These are phyloP conservation scores for Fusarium verticillioides DNA, from an alignment of 2,329 filamentous ascomycete genomes.

Conservation along the genomic window DNA sequence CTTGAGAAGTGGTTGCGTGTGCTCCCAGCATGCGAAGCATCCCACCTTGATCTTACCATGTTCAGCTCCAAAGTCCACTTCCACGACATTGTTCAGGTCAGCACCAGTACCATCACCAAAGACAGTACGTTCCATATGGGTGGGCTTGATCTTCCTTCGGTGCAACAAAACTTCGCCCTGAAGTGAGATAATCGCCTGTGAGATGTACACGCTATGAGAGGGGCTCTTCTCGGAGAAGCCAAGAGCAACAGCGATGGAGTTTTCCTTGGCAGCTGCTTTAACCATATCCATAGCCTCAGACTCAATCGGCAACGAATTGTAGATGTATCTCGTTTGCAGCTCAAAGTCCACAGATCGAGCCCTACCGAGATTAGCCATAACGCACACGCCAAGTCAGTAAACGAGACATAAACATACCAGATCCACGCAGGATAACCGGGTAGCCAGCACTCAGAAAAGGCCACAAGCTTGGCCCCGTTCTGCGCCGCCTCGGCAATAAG, in stretches of 20 bases:
- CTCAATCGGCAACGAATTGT: slow-evolving; percentile 55
- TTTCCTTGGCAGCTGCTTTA: slow-evolving; percentile 46
- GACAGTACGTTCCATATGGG: slow-evolving; percentile 62
- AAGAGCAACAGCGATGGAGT: slow-evolving; percentile 55
- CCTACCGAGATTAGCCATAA: slow-evolving; percentile 12
- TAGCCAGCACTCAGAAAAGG: slow-evolving; percentile 65
- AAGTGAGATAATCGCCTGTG: slow-evolving; percentile 56
- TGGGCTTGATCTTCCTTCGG: slow-evolving; percentile 63
- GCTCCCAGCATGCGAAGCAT: slow-evolving; percentile 61
- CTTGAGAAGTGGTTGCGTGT: slow-evolving; percentile 61
- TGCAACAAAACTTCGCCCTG: slow-evolving; percentile 54
- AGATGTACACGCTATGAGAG: slow-evolving; percentile 55
- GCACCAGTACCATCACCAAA: slow-evolving; percentile 58
- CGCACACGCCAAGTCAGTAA: fast-evolving
- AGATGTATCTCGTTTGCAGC: slow-evolving; percentile 48
- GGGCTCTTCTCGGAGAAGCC: slow-evolving; percentile 56
- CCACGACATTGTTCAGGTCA: slow-evolving; percentile 54
- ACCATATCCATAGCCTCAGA: slow-evolving; percentile 55
- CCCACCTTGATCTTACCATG: slow-evolving; percentile 52
- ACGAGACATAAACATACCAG: slow-evolving; percentile 34
- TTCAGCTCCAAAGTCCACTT: slow-evolving; percentile 50
- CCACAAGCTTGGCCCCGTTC: slow-evolving; percentile 65
- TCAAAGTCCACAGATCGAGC: slow-evolving; percentile 40
- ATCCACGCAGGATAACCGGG: slow-evolving; percentile 63
- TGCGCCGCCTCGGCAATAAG: slow-evolving; percentile 41